Conservation (phyloP, 345 rosid species). For the Hypericum perforatum region DNA sequence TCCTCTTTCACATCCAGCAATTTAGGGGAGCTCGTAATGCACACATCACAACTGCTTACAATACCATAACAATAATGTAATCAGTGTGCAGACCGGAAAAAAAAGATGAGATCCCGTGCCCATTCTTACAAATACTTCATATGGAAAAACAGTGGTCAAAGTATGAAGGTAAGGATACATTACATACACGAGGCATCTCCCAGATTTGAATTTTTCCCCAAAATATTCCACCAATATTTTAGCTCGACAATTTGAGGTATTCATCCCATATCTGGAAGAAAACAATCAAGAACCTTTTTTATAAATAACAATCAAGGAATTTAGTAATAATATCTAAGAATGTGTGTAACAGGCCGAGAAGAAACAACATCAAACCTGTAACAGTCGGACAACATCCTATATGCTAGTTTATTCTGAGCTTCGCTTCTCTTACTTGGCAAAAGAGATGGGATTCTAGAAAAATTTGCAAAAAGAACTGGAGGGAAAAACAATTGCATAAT, state of each 20-base stretch:
- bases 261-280: slow-evolving; percentile 74
- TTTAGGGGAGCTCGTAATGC: slow-evolving; percentile 62
- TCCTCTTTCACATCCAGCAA: slow-evolving; percentile 58
- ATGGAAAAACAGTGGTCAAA: too few relatives aligned
- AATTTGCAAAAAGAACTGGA: slow-evolving; percentile 65
- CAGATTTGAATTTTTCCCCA: slow-evolving; percentile 55
- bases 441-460: slow-evolving; percentile 60
- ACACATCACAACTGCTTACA: slow-evolving; percentile 62
- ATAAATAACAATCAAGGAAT: too few relatives aligned
- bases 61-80: background rate
- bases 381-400: slow-evolving; percentile 70
- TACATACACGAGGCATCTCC: slow-evolving; percentile 62
- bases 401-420: slow-evolving; percentile 58
- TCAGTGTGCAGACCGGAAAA: background rate
- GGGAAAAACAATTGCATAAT: background rate
- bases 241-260: slow-evolving; percentile 68
- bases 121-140: background rate
- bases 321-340: too few relatives aligned
- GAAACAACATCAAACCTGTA: slow-evolving; percentile 39
- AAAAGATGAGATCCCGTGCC: background rate
- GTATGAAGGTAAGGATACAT: background rate
- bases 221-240: slow-evolving; percentile 69
- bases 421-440: slow-evolving; percentile 64
- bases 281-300: background rate
- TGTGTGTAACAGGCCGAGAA: background rate